phyloP scores from a whole-genome alignment of 768 basidiomycete genomes.

The Xerocomellus chrysenteron region DNA sequence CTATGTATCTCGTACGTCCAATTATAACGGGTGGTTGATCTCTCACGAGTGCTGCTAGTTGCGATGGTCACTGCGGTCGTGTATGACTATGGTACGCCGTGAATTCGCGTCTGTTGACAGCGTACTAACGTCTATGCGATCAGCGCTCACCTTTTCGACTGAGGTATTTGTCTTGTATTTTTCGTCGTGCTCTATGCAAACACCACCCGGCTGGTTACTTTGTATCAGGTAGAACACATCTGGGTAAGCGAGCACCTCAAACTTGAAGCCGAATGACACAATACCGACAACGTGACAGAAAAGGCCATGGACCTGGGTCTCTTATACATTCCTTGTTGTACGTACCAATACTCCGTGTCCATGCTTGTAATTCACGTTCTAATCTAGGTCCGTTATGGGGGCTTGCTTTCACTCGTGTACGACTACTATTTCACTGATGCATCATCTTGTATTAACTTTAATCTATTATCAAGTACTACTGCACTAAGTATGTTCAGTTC shows the following conservation, averaged over 20 bases:
- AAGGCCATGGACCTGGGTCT: slow-evolving; percentile 7
- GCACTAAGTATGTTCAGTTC: background rate
- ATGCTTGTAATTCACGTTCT: too few species aligned
- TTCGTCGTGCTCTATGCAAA: background rate
- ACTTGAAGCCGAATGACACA: too few species aligned
- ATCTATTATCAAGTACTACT: background rate
- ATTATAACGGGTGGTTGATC: background rate
- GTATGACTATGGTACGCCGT: slow-evolving; percentile 8
- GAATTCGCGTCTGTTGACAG: background rate
- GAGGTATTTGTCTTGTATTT: slow-evolving; percentile 3
- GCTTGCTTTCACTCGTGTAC: slow-evolving; percentile 1
- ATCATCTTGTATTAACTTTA: background rate
- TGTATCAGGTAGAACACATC: slow-evolving; percentile 2
- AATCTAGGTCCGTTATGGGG: slow-evolving; percentile 11
- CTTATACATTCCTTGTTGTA: slow-evolving; percentile 4
- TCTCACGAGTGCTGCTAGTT: background rate
- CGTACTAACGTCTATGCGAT: background rate
- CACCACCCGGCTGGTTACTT: background rate
- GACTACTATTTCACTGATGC: background rate
- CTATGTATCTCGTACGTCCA: slow-evolving; percentile 2
- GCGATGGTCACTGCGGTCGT: background rate
- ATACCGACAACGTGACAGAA: background rate
- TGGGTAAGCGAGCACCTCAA: slow-evolving; percentile 2
- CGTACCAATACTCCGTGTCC: background rate
- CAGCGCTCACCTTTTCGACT: slow-evolving; percentile 4